Evolutionary conservation across 2,329 filamentous ascomycete species (phyloP), one percentile per base, ranked within the genome.

Genomic region (Aspergillus aculeatus): DNA sequence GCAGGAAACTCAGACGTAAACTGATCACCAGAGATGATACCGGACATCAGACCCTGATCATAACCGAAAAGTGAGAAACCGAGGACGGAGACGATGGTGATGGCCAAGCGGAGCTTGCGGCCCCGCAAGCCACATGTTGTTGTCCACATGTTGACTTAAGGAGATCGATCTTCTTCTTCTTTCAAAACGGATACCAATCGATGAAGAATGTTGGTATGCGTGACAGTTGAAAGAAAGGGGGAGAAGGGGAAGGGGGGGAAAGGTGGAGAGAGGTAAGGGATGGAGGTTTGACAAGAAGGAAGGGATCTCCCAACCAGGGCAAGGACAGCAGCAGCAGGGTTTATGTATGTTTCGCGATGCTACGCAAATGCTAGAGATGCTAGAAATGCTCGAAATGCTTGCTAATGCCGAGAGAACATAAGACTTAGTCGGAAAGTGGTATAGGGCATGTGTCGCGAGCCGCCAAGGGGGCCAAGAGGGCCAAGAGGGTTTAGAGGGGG

Each of bases 41-140:
- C 72, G 23, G 70, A 69, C 66, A 74, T 73, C 60, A 75, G 57
- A 51, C 72, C 73, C 64, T 75, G 73, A 58, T 75, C 70, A 61
- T 73, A 75, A 52, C 73, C 73, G 62, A 74, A 74, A 24, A 86
- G 81, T 7, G 85, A 74, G 74, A 87, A 86, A 16, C 83, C 84
- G 31, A 69, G 56, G n/a, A 72, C 70, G 48, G 71, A 69, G n/a
- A 67, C 69, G 31, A 73, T 56, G 56, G 71, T 74, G 61, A 72
- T 67, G 59, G 58, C 59, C 23, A 63, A 10, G 21, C 59, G 67
- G 54, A 70, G 68, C 50, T 54, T 31, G 47, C 62, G 60, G 66
- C 71, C 71, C 61, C 62, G 59, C 16, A 73, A 58, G 56, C 71
- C 71, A 44, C 38, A 60, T 35, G 71, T 72, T 47, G 63, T 64